These are phyloP conservation scores for Epichloe scottii DNA, from an alignment of 2,329 filamentous ascomycete genomes.

Conservation along the genomic window DNA sequence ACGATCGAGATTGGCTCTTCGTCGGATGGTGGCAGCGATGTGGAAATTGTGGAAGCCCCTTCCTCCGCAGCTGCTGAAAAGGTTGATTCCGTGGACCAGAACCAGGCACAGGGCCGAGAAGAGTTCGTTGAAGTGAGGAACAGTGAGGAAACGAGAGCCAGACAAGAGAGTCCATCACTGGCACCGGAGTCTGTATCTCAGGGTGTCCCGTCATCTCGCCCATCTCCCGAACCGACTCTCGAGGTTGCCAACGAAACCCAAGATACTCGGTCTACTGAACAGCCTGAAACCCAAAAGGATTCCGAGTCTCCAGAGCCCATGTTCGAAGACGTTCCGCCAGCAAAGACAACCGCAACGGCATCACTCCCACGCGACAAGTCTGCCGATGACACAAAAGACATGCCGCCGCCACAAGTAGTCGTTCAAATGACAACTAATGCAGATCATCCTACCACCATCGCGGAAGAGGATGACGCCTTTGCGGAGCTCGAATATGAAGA, in stretches of 20 bases:
- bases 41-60: constrained; percentile 43
- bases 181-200: constrained; percentile 22
- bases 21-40: constrained; percentile 42
- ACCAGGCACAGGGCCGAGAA: constrained; percentile 5
- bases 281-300: constrained; percentile 5
- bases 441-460: not conserved
- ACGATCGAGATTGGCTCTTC: constrained; percentile 53
- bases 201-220: constrained; percentile 18
- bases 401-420: not conserved
- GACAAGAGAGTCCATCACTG: not conserved
- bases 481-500: constrained; percentile 56
- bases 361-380: not conserved
- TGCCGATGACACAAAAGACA: not conserved
- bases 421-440: not conserved
- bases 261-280: not conserved
- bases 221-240: constrained; percentile 1
- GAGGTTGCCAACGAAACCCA: not conserved
- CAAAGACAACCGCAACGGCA: constrained; percentile 7
- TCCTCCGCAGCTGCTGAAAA: constrained; percentile 15
- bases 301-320: constrained; percentile 24
- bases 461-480: constrained; percentile 28
- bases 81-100: not conserved
- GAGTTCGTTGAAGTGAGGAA: not conserved
- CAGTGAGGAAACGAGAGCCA: not conserved
- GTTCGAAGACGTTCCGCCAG: constrained; percentile 23